Base-by-base conservation (phyloP, 257 asterid genomes). In the Nemophila menziesii region DNA sequence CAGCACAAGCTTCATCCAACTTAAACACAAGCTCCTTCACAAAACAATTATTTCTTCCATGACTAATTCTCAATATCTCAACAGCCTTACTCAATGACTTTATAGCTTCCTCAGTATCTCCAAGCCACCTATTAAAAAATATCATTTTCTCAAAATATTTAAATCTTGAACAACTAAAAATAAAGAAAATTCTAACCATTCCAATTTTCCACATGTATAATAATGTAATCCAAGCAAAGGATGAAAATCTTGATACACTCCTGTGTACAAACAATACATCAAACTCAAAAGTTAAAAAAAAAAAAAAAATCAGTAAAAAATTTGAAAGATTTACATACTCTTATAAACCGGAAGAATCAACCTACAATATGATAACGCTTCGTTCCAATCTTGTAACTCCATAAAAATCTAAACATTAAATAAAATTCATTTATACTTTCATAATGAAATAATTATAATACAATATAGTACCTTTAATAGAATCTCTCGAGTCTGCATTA, bases 211-310 rank as follows among this genome's bases (percentile, higher is more conserved):
- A 34, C 93, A 77, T 38, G 67, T 78, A 60, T 81, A 77, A 52
- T 77, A 67, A 39, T 90, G 96, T 71, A 85, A 78, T 42, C 99
- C 99, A 20, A 79, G 73, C 74, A 85, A 65, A 19, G 99, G 96
- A 65, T 85, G 87, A 48, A 50, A 63, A 15, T 67, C 66, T 57
- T 82, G 92, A 62, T 90, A 90, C 0, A 71, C 79, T 60, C 89
- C 99, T 85, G 77, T 33, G 27, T 21, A 37, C 33, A 58, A 62
- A 10, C 27, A 37, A 29, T 29, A 2, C 36, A 29, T 29, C 33
- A 29, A 29, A 29, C 12, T 29, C 12, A 10, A 29, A 3, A 33
- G 7, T 27, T 14, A 16, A 39, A 49, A 29, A 18, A 10, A 1
- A 4, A 43, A 3, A 17, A n/a, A 33, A 24, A 24, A n/a, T 20